Base-by-base conservation (phyloP, 2,329 filamentous ascomycete species). In the Phyllosticta ampelicida region DNA sequence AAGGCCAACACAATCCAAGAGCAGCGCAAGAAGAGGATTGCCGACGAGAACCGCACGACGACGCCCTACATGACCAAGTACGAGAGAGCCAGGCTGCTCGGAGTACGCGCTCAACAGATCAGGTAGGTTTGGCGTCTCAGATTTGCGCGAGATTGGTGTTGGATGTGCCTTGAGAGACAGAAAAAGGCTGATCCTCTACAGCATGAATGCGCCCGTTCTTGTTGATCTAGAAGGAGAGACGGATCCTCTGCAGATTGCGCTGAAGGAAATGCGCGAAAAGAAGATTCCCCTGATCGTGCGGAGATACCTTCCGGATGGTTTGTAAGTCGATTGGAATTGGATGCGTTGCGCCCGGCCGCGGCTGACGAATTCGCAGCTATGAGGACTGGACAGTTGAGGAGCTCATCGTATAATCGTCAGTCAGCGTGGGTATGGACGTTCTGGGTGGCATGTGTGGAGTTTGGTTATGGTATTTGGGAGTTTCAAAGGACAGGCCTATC, bases 21-120 rank as follows among this genome's bases (percentile, higher is more conserved):
- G 64, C 68, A 81, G 61, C 79, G 80, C 69, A 78, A 91, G 75
- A 96, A 95, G 82, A 95, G 90, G 76, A 92, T 99, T 54, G 82
- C 90, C 59, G 88, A 89, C 65, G 88, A 91, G 64, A 83, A 95
- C 75, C 85, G 94, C 66, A 87, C 84, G 21, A 99, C 94, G 9
- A 99, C 94, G 26, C 94, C 92, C 2, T 99, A 96, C 77, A 95
- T 99, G 92, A 99, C 94, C 65, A 99, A 99, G 78, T 99, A 99
- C 75, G 94, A 99, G 80, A 84, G 86, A 66, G 94, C 94, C 62
- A 85, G 94, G 69, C 92, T 99, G 60, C 77, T 99, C 63, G 94
- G 94, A 53, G 97, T 94, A 48, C 82, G 94, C 64, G 94, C 94
- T 48, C 75, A 97, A 70, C 94, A 99, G 75, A 97, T 99, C 70